phyloP scores from a whole-genome alignment of 2,329 filamentous ascomycete genomes.

The Alternaria panax region DNA sequence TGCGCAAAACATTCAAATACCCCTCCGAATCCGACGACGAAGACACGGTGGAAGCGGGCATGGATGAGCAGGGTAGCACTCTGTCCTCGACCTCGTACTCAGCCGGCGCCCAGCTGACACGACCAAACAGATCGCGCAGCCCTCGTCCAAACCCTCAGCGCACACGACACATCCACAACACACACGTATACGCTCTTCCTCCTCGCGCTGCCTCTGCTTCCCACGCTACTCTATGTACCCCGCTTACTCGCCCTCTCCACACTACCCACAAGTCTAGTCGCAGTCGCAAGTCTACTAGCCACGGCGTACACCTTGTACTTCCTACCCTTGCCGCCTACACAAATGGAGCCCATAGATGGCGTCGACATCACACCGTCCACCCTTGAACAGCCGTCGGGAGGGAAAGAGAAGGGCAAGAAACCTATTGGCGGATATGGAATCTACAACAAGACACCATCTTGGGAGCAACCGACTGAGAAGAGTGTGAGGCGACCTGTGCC shows the following conservation, averaged over 20 bases:
- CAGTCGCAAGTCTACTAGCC: conserved; percentile 68
- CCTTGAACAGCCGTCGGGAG: background rate
- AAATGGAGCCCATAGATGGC: conserved; percentile 42
- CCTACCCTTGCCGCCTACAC: conserved; percentile 61
- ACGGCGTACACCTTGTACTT: conserved; percentile 68
- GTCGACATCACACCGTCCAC: conserved; percentile 4
- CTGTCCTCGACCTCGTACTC: background rate
- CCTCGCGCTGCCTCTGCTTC: conserved; percentile 65
- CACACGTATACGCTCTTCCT: conserved; percentile 63
- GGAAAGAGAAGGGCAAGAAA: conserved; percentile 24
- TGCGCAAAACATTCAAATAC: conserved; percentile 81
- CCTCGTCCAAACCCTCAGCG: conserved; percentile 39
- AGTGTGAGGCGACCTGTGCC: conserved; percentile 27
- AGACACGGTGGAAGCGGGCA: conserved; percentile 64
- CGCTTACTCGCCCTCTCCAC: conserved; percentile 53
- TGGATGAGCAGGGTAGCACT: conserved; percentile 76
- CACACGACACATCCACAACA: conserved; percentile 48
- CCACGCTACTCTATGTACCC: conserved; percentile 64
- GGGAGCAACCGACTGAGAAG: conserved; percentile 12
- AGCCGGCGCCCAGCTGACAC: background rate
- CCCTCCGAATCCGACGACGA: conserved; percentile 64
- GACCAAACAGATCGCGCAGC: conserved; percentile 37
- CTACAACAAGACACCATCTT: conserved; percentile 10
- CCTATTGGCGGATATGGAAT: conserved; percentile 14
- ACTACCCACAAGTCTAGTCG: conserved; percentile 61